These are phyloP conservation scores for Echria macrotheca DNA, from an alignment of 495 filamentous ascomycete species.

Conservation along the genomic window DNA sequence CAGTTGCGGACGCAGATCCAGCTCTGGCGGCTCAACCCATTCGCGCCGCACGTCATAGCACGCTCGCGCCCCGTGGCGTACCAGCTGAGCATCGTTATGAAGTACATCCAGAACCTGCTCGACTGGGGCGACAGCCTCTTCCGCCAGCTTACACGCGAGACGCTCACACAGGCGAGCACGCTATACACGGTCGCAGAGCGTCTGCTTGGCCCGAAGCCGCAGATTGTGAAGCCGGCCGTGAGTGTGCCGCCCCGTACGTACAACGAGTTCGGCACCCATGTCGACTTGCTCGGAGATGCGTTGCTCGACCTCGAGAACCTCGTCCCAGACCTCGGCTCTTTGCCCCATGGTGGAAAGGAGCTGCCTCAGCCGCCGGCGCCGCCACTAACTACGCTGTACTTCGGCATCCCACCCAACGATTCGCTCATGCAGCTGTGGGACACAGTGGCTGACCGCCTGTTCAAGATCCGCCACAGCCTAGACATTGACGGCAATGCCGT, in stretches of 20 bases:
- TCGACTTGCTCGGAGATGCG: no score
- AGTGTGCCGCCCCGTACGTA: no score
- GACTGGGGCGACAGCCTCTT: constrained; percentile 33
- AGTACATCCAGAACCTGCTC: constrained; percentile 34
- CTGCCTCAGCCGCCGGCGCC: no score
- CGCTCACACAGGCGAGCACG: constrained; percentile 28
- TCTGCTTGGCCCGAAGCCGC: background rate
- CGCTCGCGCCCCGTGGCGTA: constrained; percentile 26
- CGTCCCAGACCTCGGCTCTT: no score
- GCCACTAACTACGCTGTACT: no score
- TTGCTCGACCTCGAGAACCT: no score
- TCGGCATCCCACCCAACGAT: constrained; percentile 27
- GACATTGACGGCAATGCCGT: constrained; percentile 29
- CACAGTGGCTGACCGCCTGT: constrained; percentile 30
- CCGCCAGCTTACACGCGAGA: constrained; percentile 28
- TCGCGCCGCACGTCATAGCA: constrained; percentile 7
- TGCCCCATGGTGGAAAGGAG: no score
- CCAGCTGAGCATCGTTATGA: constrained; percentile 31
- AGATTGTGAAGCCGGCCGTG: no score
- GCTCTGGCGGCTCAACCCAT: background rate
- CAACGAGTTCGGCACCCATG: no score
- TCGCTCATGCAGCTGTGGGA: constrained; percentile 14
- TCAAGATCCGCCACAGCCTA: constrained; percentile 28
- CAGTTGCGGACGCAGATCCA: background rate
- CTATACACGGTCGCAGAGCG: background rate